These are phyloP conservation scores for Pouteria campechiana DNA, from an alignment of 179 eudicot genomes.

Conservation along the genomic window DNA sequence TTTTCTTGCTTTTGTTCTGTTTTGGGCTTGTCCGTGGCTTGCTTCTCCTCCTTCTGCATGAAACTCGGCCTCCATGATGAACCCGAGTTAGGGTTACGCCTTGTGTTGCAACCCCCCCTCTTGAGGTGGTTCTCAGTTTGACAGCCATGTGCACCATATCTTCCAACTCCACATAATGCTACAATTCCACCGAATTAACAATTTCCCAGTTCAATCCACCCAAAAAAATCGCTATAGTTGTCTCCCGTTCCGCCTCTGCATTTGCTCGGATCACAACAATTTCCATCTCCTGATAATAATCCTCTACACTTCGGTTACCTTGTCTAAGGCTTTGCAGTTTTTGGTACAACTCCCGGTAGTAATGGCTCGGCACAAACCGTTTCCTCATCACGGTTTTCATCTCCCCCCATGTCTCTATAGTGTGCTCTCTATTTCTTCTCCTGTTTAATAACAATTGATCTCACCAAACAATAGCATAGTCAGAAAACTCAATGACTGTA, in stretches of 20 bases:
- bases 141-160: too few species aligned
- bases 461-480: conserved; percentile 5
- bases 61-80: too few species aligned
- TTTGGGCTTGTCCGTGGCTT: too few species aligned
- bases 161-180: too few species aligned
- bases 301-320: background rate
- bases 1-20: too few species aligned
- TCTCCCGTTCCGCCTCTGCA: background rate
- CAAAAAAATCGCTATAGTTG: background rate
- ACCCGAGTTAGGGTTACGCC: background rate
- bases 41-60: too few species aligned
- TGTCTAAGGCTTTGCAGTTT: background rate
- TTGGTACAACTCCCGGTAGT: background rate
- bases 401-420: background rate
- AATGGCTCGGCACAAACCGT: conserved; percentile 2
- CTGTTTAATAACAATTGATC: background rate
- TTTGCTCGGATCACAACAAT: background rate
- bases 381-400: conserved; percentile 1
- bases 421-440: background rate
- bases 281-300: background rate
- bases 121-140: too few species aligned
- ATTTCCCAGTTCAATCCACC: too few species aligned
- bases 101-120: background rate
- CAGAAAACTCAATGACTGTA: background rate
- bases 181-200: too few species aligned